Base-by-base conservation (phyloP, 495 filamentous ascomycete species). In the Letharia columbiana region DNA sequence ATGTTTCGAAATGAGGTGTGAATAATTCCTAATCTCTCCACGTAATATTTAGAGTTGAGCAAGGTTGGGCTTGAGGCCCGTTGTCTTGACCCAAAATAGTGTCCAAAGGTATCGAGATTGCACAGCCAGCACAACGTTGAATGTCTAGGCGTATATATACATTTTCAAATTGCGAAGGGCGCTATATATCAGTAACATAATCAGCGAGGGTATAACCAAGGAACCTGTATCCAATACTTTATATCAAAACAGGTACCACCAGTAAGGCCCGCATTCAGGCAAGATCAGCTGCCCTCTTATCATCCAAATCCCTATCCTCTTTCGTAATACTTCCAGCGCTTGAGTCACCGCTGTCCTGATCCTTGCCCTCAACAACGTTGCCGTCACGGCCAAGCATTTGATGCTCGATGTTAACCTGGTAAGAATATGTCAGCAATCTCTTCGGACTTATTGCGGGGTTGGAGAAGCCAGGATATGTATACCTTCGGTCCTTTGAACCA, bases 401-500 rank as follows among this genome's bases (percentile, higher is more conserved):
- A 41, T 72, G 71, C 60, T 71, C 69, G 61, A 72, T 69, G 37
- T 72, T 71, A 47, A 72, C 67, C 70, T 69, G 31, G 31, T 40
- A 37, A 57, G 12, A 39, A 41, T n/a, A 9, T 40, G 10, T 56
- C 15, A 20, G n/a, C 39, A 50, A 5, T 41, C 9, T 35, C 12
- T 31, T 31, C 1, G 7, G 12, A 52, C 9, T 18, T 17, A 3
- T 17, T 23, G 37, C 31, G 13, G 11, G 20, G 10, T 18, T 52
- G 28, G 37, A 3, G 61, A 64, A 31, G 13, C 12, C 37, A 42
- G 18, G 2, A 61, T 33, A 4, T 31, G 64, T 37, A 15, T 67
- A 84, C 80, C 75, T 88, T 88, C 0, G 89, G 89, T 0, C 89
- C 89, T 67, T 84, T 88, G 74, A 92, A 92, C 89, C 89, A 91